Evolutionary conservation across 2,329 filamentous ascomycete genomes (phyloP), one percentile per base, ranked within the genome.

Genomic region (Arthrinium phaeospermum): DNA sequence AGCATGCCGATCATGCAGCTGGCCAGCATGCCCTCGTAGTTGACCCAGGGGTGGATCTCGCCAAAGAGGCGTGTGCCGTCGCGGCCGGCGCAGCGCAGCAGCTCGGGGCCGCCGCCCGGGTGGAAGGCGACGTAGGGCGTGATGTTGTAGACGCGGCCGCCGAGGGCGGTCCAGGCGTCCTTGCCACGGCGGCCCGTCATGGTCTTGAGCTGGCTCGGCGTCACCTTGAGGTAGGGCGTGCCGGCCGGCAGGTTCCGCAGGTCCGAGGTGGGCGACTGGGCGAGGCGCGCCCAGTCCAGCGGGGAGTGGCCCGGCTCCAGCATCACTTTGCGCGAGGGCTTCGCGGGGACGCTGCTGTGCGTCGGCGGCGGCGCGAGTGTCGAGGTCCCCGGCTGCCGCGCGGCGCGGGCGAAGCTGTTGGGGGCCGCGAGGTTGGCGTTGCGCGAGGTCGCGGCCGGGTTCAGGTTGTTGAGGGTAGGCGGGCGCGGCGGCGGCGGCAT

Each of bases 101-200:
- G 81, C 83, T 97, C 93, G 5, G 91, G 90, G 77, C 92, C 90
- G 12, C 94, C 96, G 30, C 96, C 96, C 0, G 96, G 96, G 81
- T 99, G 96, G 80, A 95, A 99, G 1, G 93, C 91, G 47, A 95
- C 81, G 80, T 98, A 99, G 0, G 96, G 94, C 0, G 92, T 92
- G 72, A 99, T 92, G 79, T 98, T 98, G 84, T 98, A 99, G 41
- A 98, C 96, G 78, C 93, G 93, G 1, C 96, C 95, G 73, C 94
- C 92, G 73, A 97, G 92, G 1, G 91, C 93, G 73, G 93, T 97
- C 96, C 96, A 99, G 0, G 95, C 94, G 78, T 97, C 94, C 74
- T 89, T 91, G 12, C 94, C 94, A 79, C 93, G 93, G 44, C 96
- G 90, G 0, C 96, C 96, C 51, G 93, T 97, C 83, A 94, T 91